phyloP scores from a whole-genome alignment of 768 basidiomycete genomes.

The Holtermanniella nyarrowii region DNA sequence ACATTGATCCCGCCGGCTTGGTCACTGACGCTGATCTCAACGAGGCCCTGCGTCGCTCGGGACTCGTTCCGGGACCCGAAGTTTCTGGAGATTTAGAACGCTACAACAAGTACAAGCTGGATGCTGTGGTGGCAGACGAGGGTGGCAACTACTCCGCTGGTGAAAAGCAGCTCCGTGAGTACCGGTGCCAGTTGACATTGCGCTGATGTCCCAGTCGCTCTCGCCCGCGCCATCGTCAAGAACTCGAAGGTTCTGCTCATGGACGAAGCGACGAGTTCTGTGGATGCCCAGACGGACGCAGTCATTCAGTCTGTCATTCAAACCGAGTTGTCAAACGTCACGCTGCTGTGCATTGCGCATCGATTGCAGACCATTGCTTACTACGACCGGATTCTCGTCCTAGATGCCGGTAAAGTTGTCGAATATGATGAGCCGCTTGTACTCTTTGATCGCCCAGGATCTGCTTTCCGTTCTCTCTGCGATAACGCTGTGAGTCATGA shows the following conservation, averaged over 20 bases:
- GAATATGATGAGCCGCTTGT: constrained; percentile 22
- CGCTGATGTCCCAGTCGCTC: constrained; percentile 42
- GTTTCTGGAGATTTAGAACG: constrained; percentile 46
- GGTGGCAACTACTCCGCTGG: constrained; percentile 59
- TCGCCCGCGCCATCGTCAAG: constrained; percentile 55
- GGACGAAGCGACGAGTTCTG: constrained; percentile 1
- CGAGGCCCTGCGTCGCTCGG: constrained; percentile 52
- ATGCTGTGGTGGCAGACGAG: constrained; percentile 55
- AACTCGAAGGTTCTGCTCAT: constrained; percentile 49
- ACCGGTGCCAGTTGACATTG: background rate
- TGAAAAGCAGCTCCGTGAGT: constrained; percentile 51
- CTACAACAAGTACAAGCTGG: constrained; percentile 54
- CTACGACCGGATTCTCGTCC: constrained; percentile 39
- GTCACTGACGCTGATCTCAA: constrained; percentile 56
- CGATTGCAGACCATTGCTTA: constrained; percentile 28
- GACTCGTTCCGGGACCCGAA: constrained; percentile 45
- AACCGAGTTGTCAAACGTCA: constrained; percentile 46
- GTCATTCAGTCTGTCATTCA: constrained; percentile 48
- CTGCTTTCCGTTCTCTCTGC: constrained; percentile 14
- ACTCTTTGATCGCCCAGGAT: constrained; percentile 7
- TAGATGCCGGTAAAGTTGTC: constrained; percentile 30
- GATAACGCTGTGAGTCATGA: constrained; percentile 9
- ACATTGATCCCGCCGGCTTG: constrained; percentile 49
- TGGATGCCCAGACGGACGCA: constrained; percentile 2
- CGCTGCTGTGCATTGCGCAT: constrained; percentile 3